Base-by-base conservation (phyloP, 139 green algal genomes). In the Chlamydomonas asymmetrica region DNA sequence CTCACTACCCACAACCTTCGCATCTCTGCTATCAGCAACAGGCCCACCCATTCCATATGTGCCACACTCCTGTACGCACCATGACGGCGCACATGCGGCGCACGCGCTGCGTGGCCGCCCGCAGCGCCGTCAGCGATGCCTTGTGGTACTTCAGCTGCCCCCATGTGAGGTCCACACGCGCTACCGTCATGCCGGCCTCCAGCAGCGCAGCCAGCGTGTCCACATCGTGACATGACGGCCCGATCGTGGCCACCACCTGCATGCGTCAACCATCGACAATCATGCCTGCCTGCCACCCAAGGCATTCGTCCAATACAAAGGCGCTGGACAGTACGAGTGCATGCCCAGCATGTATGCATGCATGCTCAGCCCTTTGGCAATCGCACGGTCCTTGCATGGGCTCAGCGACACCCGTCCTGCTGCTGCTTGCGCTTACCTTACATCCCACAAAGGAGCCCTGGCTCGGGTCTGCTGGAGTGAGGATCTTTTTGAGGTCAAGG, bases 41-140 rank as follows among this genome's bases (percentile, higher is more conserved):
- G n/a, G n/a, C n/a, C n/a, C n/a, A n/a, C n/a, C n/a, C n/a, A n/a
- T n/a, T n/a, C n/a, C n/a, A n/a, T n/a, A n/a, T n/a, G n/a, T n/a
- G n/a, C n/a, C n/a, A n/a, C n/a, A n/a, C n/a, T n/a, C n/a, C n/a
- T 52, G 13, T 5, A 20, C 61, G 9, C 50, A 77, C 71, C 71
- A 97, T 71, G 56, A 93, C 88, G 0, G 87, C 89, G 80, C 92
- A 95, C 74, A 97, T 77, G n/a, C 71, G 72, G n/a, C 82, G 71
- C 3, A 90, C 92, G 29, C 63, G 63, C 49, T 78, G 76, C 80
- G 92, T 87, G 32, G 93, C 93, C 31, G 32, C 34, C 0, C 79
- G 60, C 49, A 97, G 73, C 65, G 97, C 97, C 16, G 74, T 32
- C 52, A 97, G 73, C 9, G 84, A 85, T 8, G 64, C 34, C 39